Evolutionary conservation across 345 rosid species (phyloP).

Genomic region (Raphanus raphanistrum): DNA sequence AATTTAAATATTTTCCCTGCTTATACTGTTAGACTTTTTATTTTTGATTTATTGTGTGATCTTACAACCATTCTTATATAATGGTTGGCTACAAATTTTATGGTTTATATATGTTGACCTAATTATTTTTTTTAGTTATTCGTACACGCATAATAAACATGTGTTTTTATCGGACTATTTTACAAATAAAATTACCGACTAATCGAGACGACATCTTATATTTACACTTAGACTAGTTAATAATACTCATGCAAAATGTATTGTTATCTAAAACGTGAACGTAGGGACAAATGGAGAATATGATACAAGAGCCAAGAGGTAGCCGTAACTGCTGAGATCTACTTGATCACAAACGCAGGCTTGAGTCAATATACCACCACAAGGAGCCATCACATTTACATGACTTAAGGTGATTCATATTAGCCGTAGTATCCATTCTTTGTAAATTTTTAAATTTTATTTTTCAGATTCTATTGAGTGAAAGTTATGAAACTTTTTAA

Average conservation of each 20-base stretch:
- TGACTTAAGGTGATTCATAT: background rate
- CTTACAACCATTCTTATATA: background rate
- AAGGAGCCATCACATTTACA: background rate
- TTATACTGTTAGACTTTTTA: background rate
- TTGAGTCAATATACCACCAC: background rate
- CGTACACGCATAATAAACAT: background rate
- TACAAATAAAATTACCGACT: background rate
- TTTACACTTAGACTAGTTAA: background rate
- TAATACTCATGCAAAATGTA: constrained; percentile 5
- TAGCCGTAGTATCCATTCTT: constrained; percentile 1
- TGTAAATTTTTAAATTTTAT: background rate
- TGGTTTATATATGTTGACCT: background rate
- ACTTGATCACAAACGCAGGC: background rate
- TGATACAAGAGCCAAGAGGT: background rate
- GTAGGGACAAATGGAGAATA: background rate
- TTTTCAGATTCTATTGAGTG: background rate
- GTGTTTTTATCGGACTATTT: background rate
- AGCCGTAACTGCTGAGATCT: constrained; percentile 21
- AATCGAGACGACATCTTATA: background rate
- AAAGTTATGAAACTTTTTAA: background rate
- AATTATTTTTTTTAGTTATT: background rate
- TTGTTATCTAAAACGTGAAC: background rate
- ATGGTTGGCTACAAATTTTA: background rate
- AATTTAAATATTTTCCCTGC: background rate
- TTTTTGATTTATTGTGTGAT: background rate